Conservation (phyloP, 75 land plant genomes). For the Selaginella moellendorffii region DNA sequence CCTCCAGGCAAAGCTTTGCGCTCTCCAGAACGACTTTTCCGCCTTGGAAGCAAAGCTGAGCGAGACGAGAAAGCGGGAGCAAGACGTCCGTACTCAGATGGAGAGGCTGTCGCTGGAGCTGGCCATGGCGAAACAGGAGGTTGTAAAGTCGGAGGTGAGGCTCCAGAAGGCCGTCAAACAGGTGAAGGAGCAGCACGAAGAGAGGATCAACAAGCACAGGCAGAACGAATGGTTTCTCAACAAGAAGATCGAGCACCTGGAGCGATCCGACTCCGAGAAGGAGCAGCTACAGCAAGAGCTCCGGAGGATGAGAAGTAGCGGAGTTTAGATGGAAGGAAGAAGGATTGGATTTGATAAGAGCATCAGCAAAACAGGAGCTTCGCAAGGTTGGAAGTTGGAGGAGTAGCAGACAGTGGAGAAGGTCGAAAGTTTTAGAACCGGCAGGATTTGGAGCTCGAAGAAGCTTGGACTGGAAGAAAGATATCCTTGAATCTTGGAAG, state of each 20-base stretch:
- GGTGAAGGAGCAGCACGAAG: slow-evolving; percentile 12
- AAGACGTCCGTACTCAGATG: slow-evolving; percentile 9
- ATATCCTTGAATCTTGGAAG: no score
- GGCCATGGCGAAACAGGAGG: slow-evolving; percentile 26
- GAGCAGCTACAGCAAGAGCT: not conserved
- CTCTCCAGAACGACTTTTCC: slow-evolving; percentile 14
- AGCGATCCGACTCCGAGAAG: not conserved
- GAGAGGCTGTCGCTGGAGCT: slow-evolving; percentile 17
- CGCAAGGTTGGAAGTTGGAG: no score
- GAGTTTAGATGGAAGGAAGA: no score
- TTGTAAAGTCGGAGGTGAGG: slow-evolving; percentile 21
- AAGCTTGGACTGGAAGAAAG: no score
- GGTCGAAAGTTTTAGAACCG: no score
- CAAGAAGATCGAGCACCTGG: not conserved
- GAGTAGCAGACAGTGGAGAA: no score
- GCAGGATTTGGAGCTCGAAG: no score
- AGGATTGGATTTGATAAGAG: no score
- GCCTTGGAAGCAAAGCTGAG: not conserved
- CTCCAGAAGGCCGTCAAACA: slow-evolving; percentile 18
- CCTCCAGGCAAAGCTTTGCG: slow-evolving; percentile 6
- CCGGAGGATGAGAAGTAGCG: not conserved
- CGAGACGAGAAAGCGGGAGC: slow-evolving; percentile 10
- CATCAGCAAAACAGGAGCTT: no score
- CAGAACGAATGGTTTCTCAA: not conserved
- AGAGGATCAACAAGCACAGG: not conserved